phyloP scores from a whole-genome alignment of 192 early-diverging fungal species.

The Diversispora epigaea region DNA sequence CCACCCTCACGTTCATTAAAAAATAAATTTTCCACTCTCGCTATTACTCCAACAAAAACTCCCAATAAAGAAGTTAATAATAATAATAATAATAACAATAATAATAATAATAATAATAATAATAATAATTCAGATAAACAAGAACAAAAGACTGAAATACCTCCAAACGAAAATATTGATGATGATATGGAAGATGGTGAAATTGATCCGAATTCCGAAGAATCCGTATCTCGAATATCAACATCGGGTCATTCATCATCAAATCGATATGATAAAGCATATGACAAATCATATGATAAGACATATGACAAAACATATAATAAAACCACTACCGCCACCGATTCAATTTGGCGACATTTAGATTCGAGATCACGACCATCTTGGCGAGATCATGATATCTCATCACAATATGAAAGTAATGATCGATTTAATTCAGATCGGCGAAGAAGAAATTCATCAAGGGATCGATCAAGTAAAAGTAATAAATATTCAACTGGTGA shows the following conservation, averaged over 20 bases:
- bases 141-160: neutral
- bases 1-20: neutral
- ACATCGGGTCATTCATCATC: neutral
- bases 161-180: neutral
- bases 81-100: too few species aligned
- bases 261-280: too few species aligned
- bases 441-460: constrained; percentile 13
- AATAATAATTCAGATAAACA: neutral
- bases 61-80: neutral
- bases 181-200: constrained; percentile 16
- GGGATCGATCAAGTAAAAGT: neutral
- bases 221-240: neutral
- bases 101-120: too few species aligned
- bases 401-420: neutral
- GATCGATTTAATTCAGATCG: constrained; percentile 7
- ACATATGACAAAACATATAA: too few species aligned
- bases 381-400: neutral
- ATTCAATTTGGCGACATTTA: constrained; percentile 1
- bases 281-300: too few species aligned
- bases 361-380: constrained; percentile 3
- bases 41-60: neutral
- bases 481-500: neutral
- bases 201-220: constrained; percentile 9
- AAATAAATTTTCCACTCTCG: neutral
- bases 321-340: neutral